Evolutionary conservation across 306 rosid species (phyloP).

Genomic region (Quercus robur): DNA sequence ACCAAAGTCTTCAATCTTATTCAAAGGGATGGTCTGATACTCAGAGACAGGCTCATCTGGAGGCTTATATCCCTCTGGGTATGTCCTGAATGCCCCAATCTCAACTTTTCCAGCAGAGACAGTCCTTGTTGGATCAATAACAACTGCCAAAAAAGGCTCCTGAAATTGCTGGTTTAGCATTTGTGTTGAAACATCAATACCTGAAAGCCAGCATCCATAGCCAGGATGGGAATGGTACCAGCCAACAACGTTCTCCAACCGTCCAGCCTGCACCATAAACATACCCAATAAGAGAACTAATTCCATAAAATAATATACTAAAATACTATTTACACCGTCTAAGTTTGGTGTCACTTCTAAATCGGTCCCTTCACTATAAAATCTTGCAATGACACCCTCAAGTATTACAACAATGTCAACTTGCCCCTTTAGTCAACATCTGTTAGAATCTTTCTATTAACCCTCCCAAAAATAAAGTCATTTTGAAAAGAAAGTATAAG

Average conservation of each 20-base stretch:
- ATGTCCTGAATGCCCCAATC: slow-evolving; percentile 97
- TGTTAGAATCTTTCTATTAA: no score
- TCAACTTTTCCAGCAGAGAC: slow-evolving; percentile 98
- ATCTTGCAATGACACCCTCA: no score
- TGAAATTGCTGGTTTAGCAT: slow-evolving; percentile 91
- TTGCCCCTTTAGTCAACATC: no score
- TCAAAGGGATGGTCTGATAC: slow-evolving; percentile 92
- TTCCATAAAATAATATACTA: background rate
- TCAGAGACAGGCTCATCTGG: slow-evolving; percentile 90
- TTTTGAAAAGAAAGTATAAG: no score
- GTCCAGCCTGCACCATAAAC: slow-evolving; percentile 58
- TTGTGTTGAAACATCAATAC: slow-evolving; percentile 94
- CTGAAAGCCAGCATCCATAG: slow-evolving; percentile 98
- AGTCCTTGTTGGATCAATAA: slow-evolving; percentile 89
- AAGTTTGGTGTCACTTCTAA: no score
- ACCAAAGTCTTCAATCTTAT: slow-evolving; percentile 97
- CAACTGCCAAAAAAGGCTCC: slow-evolving; percentile 95
- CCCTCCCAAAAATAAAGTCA: no score
- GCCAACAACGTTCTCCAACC: slow-evolving; percentile 93
- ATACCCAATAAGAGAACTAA: background rate
- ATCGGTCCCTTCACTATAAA: no score
- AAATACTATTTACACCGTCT: no score
- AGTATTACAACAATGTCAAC: no score
- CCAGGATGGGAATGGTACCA: slow-evolving; percentile 99
- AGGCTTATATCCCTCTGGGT: slow-evolving; percentile 94